A percentile compares a stretch with the other conserved stretches of the same genome.
Conservation (phyloP, 768 basidiomycete genomes). For the Paxillus ammoniavirescens region DNA sequence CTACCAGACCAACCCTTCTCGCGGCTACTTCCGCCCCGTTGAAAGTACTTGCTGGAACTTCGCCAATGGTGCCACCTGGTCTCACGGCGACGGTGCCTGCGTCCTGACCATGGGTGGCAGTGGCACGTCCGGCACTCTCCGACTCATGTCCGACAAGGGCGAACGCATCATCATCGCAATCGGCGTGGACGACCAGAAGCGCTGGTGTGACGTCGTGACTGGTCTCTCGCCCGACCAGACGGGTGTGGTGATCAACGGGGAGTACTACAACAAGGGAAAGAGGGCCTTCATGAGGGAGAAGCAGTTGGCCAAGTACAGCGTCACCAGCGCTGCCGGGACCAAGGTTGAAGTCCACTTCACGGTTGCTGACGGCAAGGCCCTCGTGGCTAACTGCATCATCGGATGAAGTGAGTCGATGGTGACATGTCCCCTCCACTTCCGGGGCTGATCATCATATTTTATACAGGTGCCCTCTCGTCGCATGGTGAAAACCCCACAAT, state of each 20-base stretch:
- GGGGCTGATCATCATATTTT: too few relatives aligned
- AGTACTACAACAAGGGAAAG: conserved; percentile 20
- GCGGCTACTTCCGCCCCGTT: conserved; percentile 27
- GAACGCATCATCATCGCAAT: conserved; percentile 32
- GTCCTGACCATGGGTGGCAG: conserved; percentile 36
- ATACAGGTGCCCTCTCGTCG: too few relatives aligned
- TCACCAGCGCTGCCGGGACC: too few relatives aligned
- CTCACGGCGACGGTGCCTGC: conserved; percentile 13
- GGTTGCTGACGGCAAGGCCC: too few relatives aligned
- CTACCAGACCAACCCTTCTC: conserved; percentile 16
- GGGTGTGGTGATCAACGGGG: conserved; percentile 20
- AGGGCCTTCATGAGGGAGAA: too few relatives aligned
- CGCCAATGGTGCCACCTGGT: conserved; percentile 32
- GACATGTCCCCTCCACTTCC: too few relatives aligned
- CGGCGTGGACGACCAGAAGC: conserved; percentile 37
- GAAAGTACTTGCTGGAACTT: conserved; percentile 36
- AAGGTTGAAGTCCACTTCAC: too few relatives aligned
- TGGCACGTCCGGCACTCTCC: conserved; percentile 38
- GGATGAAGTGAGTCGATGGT: too few relatives aligned
- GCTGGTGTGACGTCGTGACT: conserved; percentile 38
- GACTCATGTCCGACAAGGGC: conserved; percentile 26
- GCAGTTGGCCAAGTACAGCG: too few relatives aligned
- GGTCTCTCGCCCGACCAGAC: conserved; percentile 26
- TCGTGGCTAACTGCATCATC: too few relatives aligned
- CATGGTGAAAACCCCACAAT: too few relatives aligned